Evolutionary conservation across 306 rosid genomes (phyloP).

Genomic region (Purshia tridentata): DNA sequence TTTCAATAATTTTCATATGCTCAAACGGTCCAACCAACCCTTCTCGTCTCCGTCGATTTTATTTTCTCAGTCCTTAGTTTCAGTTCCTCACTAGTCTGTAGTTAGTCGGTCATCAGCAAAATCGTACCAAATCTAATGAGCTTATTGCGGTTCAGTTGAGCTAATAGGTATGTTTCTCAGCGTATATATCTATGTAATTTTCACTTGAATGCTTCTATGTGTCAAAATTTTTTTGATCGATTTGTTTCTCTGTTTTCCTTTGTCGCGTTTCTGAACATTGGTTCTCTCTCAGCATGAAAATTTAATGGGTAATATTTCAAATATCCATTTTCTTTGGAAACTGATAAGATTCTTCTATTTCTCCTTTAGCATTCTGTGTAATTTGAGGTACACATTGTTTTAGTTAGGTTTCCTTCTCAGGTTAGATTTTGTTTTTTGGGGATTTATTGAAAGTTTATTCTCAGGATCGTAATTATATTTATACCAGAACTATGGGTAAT

Average conservation of each 20-base stretch:
- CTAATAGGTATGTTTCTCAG: not conserved
- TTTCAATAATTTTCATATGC: not conserved
- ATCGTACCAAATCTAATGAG: not conserved
- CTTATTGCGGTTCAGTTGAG: not conserved
- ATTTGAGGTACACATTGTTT: not conserved
- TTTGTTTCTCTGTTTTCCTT: not conserved
- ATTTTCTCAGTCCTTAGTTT: not conserved
- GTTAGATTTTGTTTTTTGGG: not conserved
- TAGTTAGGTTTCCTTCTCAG: not conserved
- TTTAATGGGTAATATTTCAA: too few species aligned
- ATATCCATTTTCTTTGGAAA: not conserved
- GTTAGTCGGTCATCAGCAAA: not conserved
- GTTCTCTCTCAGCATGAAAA: not conserved
- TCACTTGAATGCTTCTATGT: not conserved
- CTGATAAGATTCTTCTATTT: not conserved
- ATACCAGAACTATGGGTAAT: not conserved
- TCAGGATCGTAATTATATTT: not conserved
- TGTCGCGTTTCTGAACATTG: not conserved
- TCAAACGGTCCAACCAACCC: too few species aligned
- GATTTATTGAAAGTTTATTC: too few species aligned
- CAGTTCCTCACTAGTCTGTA: not conserved
- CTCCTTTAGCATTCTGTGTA: not conserved
- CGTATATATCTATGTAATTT: not conserved
- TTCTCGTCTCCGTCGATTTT: not conserved
- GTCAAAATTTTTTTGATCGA: not conserved